These are phyloP conservation scores for Brassica juncea DNA, from an alignment of 345 rosid species.

Conservation along the genomic window DNA sequence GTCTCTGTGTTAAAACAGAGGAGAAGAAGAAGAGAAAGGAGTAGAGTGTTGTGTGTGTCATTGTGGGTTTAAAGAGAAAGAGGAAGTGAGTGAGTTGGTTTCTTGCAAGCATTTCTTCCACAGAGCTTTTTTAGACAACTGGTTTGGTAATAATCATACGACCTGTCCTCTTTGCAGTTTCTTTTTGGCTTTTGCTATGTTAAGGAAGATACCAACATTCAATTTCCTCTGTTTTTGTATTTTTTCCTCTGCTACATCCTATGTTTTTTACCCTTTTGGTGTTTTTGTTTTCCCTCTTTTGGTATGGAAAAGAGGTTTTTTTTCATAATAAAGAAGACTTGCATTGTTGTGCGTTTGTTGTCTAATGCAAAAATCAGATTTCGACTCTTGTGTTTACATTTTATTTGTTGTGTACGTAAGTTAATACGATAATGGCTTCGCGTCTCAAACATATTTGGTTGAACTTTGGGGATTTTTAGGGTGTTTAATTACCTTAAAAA, in stretches of 20 bases:
- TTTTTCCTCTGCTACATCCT: too few relatives aligned
- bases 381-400: too few relatives aligned
- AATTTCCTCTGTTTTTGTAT: too few relatives aligned
- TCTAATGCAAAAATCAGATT: neutral
- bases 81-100: constrained; percentile 70
- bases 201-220: too few relatives aligned
- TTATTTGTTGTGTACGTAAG: too few relatives aligned
- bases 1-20: too few relatives aligned
- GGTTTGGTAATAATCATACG: constrained; percentile 58
- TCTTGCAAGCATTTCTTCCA: constrained; percentile 89
- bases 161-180: constrained; percentile 35
- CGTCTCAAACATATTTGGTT: neutral
- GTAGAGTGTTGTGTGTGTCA: constrained; percentile 40
- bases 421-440: neutral
- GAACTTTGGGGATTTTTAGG: neutral
- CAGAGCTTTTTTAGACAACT: constrained; percentile 65
- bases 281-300: too few relatives aligned
- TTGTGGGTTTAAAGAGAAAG: constrained; percentile 66
- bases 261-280: too few relatives aligned
- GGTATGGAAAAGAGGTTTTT: too few relatives aligned
- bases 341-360: neutral
- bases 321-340: too few relatives aligned
- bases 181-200: too few relatives aligned
- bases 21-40: too few relatives aligned
- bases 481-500: neutral